phyloP scores from a whole-genome alignment of 2,329 filamentous ascomycete genomes.

The Stylonectria norvegica region DNA sequence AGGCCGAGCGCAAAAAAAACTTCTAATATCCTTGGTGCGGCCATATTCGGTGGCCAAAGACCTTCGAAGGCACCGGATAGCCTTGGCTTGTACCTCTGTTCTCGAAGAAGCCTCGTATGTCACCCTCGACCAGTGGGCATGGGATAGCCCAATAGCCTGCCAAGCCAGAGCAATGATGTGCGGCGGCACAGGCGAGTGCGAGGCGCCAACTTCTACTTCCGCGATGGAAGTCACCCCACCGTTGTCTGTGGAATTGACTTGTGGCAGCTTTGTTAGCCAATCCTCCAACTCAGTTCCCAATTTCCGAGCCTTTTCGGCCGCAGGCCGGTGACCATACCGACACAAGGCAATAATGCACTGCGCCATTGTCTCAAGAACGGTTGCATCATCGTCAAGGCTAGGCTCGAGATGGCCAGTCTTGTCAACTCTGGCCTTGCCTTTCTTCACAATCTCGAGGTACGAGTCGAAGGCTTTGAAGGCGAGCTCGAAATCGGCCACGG shows the following conservation, averaged over 20 bases:
- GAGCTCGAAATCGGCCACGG: conserved; percentile 86
- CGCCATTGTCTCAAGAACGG: conserved; percentile 72
- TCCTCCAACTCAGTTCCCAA: conserved; percentile 69
- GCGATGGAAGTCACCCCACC: conserved; percentile 28
- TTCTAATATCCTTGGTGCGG: conserved; percentile 66
- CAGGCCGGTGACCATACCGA: conserved; percentile 70
- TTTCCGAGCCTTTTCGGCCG: conserved; percentile 74
- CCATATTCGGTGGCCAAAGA: conserved; percentile 66
- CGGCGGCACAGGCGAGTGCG: conserved; percentile 50
- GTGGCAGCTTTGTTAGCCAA: conserved; percentile 63
- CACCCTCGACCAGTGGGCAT: conserved; percentile 81
- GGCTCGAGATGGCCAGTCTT: conserved; percentile 70
- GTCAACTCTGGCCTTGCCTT: conserved; percentile 77
- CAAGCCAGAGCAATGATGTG: conserved; percentile 67
- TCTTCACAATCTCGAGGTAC: conserved; percentile 83
- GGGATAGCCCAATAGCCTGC: conserved; percentile 79
- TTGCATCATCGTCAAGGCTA: conserved; percentile 74
- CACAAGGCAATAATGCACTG: conserved; percentile 79
- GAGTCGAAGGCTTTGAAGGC: conserved; percentile 89
- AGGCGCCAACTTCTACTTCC: conserved; percentile 33
- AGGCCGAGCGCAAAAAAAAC: conserved; percentile 76
- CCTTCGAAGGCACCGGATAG: conserved; percentile 70
- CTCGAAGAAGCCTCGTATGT: conserved; percentile 73
- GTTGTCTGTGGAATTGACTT: conserved; percentile 26
- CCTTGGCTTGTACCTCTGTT: conserved; percentile 70